A percentile compares a stretch with the other conserved stretches of the same genome.
Conservation (phyloP, 495 filamentous ascomycete species). For the Stereocaulon alpinum region DNA sequence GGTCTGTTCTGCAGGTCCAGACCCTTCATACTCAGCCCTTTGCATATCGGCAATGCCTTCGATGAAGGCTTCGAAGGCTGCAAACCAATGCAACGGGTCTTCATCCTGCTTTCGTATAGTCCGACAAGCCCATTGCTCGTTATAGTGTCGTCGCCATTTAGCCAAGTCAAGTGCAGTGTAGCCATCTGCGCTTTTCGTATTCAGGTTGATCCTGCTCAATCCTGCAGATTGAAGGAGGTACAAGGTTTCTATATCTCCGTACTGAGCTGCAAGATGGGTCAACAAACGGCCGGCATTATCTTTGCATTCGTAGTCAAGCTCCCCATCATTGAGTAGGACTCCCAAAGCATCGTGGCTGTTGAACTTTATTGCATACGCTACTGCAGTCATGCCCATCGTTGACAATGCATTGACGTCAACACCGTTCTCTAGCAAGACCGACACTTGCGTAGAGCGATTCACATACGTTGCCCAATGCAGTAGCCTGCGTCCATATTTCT, state of each 20-base stretch:
- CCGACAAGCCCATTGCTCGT: neutral
- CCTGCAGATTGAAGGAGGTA: neutral
- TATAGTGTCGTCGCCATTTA: neutral
- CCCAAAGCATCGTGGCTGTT: neutral
- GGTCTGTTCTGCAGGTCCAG: too few relatives aligned
- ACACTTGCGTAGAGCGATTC: neutral
- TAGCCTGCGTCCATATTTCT: neutral
- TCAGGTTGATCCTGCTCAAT: neutral
- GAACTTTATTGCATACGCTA: neutral
- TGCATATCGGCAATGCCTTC: too few relatives aligned
- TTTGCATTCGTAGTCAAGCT: neutral
- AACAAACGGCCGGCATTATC: neutral
- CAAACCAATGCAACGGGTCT: neutral
- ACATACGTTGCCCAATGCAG: neutral
- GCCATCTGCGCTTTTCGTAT: neutral
- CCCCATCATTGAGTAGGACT: neutral
- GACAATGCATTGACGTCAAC: neutral
- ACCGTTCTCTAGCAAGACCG: neutral
- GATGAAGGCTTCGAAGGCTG: too few relatives aligned
- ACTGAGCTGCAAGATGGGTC: neutral
- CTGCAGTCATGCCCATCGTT: neutral
- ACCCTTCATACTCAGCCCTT: too few relatives aligned
- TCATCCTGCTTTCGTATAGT: neutral
- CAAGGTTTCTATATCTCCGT: neutral
- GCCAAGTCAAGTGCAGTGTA: neutral